Evolutionary conservation across 2,329 filamentous ascomycete genomes (phyloP), one percentile per base, ranked within the genome.

Genomic region (Colletotrichum cereale): DNA sequence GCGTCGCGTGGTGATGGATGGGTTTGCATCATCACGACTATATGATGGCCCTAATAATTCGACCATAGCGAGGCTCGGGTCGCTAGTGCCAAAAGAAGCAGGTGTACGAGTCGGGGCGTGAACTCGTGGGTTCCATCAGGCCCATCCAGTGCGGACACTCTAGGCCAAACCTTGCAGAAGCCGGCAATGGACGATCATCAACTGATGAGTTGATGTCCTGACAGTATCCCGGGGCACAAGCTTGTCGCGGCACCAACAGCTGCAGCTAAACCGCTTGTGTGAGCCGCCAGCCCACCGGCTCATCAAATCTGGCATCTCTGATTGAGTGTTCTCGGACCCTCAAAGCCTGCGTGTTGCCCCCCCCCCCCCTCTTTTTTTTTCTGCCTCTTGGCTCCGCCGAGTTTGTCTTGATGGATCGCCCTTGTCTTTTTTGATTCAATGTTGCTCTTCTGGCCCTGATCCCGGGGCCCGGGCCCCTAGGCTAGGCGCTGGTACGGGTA

Each of bases 201-300:
- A 67, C 53, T 63, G 64, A 67, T 71, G 57, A 71, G 62, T 67
- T 71, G 63, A 67, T 57, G 48, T 70, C 63, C 31, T 70, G 63
- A 70, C 68, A 62, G 52, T 57, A 63, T 63, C 47, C 63, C 53
- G 38, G 68, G 58, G 58, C 58, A 58, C 68, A 58, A 63, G 44
- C 68, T 71, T 60, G 65, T 60, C 65, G 38, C 47, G 47, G 58
- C 53, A 64, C 65, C 68, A 63, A 40, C 29, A 60, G 34, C 68
- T 55, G 58, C 58, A 34, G 58, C 68, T 71, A 68, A 63, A 68
- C 68, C 60, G 65, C 58, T 64, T 68, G 52, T 53, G 65, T 60
- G 26, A 44, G 65, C 36, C 53, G 65, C 68, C 44, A 71, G 44
- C 53, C 68, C 65, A 71, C 65, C 53, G 14, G 36, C 68, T 71